Conservation (phyloP, 2,329 filamentous ascomycete species). For the Cordyceps tenuipes region DNA sequence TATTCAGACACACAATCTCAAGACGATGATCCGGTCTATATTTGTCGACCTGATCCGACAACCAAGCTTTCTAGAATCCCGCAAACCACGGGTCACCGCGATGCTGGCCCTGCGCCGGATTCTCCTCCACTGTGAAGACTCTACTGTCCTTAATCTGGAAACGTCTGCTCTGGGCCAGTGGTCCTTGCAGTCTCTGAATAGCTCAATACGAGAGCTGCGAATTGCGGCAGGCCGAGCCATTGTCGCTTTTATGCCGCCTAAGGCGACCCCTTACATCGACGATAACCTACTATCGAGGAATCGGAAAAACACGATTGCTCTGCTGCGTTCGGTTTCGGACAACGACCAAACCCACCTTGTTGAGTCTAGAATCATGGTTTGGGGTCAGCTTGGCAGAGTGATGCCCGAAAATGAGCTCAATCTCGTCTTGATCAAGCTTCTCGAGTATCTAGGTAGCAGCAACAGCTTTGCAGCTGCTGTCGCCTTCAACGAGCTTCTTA, state of each 20-base stretch:
- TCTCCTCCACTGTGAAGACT: constrained; percentile 55
- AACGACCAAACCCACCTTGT: constrained; percentile 59
- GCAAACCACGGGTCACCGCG: constrained; percentile 57
- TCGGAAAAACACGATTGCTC: constrained; percentile 59
- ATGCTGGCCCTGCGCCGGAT: constrained; percentile 65
- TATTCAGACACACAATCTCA: constrained; percentile 14
- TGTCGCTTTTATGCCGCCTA: constrained; percentile 50
- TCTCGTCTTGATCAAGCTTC: constrained; percentile 70
- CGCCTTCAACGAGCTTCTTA: constrained; percentile 74
- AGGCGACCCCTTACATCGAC: constrained; percentile 13
- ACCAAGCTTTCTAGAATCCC: constrained; percentile 41
- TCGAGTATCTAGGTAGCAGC: constrained; percentile 78
- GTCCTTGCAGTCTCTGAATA: constrained; percentile 73
- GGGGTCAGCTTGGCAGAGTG: constrained; percentile 73
- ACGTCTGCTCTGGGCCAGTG: constrained; percentile 64
- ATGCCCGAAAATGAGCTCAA: constrained; percentile 78
- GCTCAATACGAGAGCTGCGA: constrained; percentile 76
- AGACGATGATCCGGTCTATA: constrained; percentile 32
- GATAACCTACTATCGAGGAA: constrained; percentile 32
- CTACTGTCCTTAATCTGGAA: constrained; percentile 56
- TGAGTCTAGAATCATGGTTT: constrained; percentile 78
- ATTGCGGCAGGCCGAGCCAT: constrained; percentile 67
- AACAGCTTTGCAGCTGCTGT: constrained; percentile 73
- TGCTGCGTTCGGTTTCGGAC: constrained; percentile 64
- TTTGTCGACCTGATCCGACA: constrained; percentile 40